Evolutionary conservation across 306 rosid species (phyloP).

Genomic region (Glycyrrhiza uralensis): DNA sequence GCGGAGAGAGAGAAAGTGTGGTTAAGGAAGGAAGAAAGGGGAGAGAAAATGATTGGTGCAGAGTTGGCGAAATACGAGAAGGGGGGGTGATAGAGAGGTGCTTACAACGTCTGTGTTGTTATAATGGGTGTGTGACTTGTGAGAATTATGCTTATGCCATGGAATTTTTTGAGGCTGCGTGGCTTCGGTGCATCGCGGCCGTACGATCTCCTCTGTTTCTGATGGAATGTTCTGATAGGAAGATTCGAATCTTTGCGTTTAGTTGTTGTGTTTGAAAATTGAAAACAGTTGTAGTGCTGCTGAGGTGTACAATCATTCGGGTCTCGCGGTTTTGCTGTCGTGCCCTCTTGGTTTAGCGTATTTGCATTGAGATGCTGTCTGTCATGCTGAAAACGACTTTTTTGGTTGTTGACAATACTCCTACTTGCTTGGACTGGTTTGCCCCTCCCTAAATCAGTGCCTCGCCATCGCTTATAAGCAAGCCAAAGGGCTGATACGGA

Average conservation of each 20-base stretch:
- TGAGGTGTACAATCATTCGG: background rate
- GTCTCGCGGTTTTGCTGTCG: background rate
- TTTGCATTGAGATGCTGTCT: too few relatives aligned
- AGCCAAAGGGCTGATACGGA: background rate
- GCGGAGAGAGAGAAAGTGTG: conserved; percentile 3
- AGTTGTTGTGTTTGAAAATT: background rate
- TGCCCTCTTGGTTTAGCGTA: conserved; percentile 9
- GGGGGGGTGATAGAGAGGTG: background rate
- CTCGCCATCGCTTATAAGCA: conserved; percentile 13
- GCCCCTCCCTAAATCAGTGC: background rate
- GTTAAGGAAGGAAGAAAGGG: background rate
- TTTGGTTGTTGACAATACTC: background rate
- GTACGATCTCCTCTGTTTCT: conserved; percentile 36
- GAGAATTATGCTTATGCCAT: background rate
- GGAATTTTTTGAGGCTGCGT: conserved; percentile 9
- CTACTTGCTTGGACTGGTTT: background rate
- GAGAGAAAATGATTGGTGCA: conserved; percentile 10
- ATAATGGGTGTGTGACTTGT: background rate
- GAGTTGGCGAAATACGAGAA: background rate
- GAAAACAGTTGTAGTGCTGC: background rate
- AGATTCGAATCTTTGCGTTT: conserved; percentile 66
- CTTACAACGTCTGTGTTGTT: background rate
- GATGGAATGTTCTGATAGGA: conserved; percentile 55
- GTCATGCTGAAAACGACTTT: background rate
- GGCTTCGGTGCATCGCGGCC: conserved; percentile 15